phyloP scores from a whole-genome alignment of 352 stramenopile genomes.

The Pythium phragmitis region DNA sequence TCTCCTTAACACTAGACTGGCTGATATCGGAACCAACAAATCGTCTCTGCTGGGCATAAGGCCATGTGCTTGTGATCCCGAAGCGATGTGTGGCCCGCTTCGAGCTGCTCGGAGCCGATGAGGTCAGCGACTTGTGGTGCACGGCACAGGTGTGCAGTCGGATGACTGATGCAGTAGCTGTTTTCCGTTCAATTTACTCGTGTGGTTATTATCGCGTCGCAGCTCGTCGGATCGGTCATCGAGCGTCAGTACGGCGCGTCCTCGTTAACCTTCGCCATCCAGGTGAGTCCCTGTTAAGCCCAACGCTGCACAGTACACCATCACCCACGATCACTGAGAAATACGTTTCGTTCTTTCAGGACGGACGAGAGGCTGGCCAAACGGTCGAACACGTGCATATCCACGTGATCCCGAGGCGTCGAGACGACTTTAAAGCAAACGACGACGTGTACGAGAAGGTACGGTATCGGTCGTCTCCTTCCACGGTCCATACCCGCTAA shows the following conservation, averaged over 20 bases:
- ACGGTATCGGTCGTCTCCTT: neutral
- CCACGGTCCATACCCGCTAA: neutral
- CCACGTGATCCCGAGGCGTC: slow-evolving; percentile 86
- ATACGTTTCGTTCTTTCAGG: slow-evolving; percentile 30
- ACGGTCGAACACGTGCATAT: slow-evolving; percentile 93
- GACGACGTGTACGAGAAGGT: slow-evolving; percentile 93
- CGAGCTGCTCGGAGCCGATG: slow-evolving; percentile 70
- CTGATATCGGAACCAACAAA: neutral
- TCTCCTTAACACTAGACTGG: neutral
- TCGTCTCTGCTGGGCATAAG: slow-evolving; percentile 21
- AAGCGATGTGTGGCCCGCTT: slow-evolving; percentile 76
- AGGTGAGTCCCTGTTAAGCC: slow-evolving; percentile 35
- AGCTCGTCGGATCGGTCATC: slow-evolving; percentile 73
- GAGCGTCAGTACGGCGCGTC: slow-evolving; percentile 65
- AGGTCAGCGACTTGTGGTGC: slow-evolving; percentile 89
- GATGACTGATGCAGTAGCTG: neutral
- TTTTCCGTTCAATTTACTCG: no score
- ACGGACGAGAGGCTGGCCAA: slow-evolving; percentile 88
- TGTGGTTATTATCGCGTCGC: neutral
- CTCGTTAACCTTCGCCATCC: slow-evolving; percentile 92
- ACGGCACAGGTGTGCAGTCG: slow-evolving; percentile 54
- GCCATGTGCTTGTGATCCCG: slow-evolving; percentile 90
- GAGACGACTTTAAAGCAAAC: slow-evolving; percentile 84
- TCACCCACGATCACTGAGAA: neutral
- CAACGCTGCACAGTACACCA: neutral